Evolutionary conservation across 495 filamentous ascomycete species (phyloP), one percentile per base, ranked within the genome.

Genomic region (Astrocystis sublimbata): DNA sequence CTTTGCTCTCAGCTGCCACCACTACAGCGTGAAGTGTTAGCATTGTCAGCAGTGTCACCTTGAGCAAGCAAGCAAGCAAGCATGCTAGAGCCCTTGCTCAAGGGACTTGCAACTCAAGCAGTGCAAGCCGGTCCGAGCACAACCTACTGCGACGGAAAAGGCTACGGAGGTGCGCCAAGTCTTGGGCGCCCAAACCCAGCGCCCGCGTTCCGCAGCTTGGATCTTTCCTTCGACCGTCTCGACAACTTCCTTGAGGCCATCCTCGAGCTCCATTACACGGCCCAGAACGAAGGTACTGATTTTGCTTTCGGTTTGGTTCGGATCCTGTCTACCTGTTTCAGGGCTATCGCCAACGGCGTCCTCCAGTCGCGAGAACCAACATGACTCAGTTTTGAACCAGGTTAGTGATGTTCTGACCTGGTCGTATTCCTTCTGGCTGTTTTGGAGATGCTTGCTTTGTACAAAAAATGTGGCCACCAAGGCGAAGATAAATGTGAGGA

Each of bases 311-410:
- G 65, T 40, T 33, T 66, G 57, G 23, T 68, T 45, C 41, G 58
- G 36, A 6, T n/a, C n/a, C n/a, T n/a, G n/a, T n/a, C n/a, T n/a
- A n/a, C n/a, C n/a, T n/a, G 58, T 55, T 23, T 63, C 62, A 5
- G 57, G 42, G 9, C 57, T 45, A 3, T 61, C 50, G 35, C 62
- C 61, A 4, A 55, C 42, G 15, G 65, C 58, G 19, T 51, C 53
- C 15, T 74, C 61, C 2, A 76, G 65, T 31, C 74, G 71, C 10
- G 63, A 46, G 30, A 77, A 72, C 64, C 68, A 77, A 38, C 59
- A 58, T 12, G 63, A 69, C 64, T 78, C 73, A 4, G 73, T 76
- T 58, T 76, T 76, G 61, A 68, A 77, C 73, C 75, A 76, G 9
- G 65, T 67, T 0, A 77, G 63, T 6, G 69, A 71, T 0, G 68